Evolutionary conservation across 371 early-diverging fungal genomes (phyloP), one percentile per base, ranked within the genome.

Genomic region (Synchytrium microbalum): DNA sequence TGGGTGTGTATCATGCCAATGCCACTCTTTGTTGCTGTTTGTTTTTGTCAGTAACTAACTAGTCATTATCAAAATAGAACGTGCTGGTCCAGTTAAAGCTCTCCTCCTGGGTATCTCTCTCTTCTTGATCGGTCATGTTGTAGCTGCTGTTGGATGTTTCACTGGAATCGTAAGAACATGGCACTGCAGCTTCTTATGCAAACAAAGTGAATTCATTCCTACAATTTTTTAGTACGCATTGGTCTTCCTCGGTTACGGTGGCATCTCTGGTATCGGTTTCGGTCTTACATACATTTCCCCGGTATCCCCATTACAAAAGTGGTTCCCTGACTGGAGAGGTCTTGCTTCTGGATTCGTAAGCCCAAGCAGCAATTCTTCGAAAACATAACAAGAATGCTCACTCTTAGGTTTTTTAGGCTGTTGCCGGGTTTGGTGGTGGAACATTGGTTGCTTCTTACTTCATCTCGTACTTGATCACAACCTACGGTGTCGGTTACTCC

Each of bases 11-110:
- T 38, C 46, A 38, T n/a, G n/a, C n/a, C n/a, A n/a, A n/a, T n/a
- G n/a, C n/a, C n/a, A n/a, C n/a, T n/a, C n/a, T n/a, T n/a, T n/a
- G n/a, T n/a, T n/a, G n/a, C n/a, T n/a, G n/a, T n/a, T n/a, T n/a
- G n/a, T n/a, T n/a, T n/a, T n/a, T n/a, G n/a, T n/a, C n/a, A n/a
- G n/a, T n/a, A n/a, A n/a, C n/a, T n/a, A n/a, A n/a, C n/a, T n/a
- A n/a, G n/a, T n/a, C n/a, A n/a, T n/a, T n/a, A n/a, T n/a, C n/a
- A n/a, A n/a, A n/a, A 72, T 87, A 23, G 87, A 87, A 65, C 74
- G 82, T 3, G 75, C 73, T 61, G 85, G 84, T 10, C 86, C 87
- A 3, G 75, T 77, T 58, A 75, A 74, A 63, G 84, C 82, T 10
- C 79, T 79, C 13, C 46, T 72, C 2, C 69, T 84, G 13, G 86